Base-by-base conservation (phyloP, 768 basidiomycete genomes). In the Pleurotus tuber-regium region DNA sequence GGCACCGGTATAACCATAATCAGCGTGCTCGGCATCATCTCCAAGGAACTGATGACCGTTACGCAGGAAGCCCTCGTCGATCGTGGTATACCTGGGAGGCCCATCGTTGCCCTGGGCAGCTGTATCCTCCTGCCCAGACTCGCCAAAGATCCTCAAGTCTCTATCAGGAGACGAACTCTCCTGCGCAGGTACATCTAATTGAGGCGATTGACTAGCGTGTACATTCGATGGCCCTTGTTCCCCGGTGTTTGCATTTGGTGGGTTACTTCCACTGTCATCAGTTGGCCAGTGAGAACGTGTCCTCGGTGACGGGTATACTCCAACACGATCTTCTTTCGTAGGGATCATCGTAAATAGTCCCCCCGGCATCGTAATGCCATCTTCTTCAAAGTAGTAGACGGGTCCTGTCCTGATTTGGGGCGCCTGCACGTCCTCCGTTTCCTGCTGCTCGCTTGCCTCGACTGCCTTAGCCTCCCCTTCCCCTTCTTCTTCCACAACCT, bases 361-460 rank as follows among this genome's bases (percentile, higher is more conserved):
- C 12, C 46, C 46, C 8, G 46, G 46, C 46, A 48, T 48, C 18
- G 30, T 48, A 23, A 48, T 48, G 2, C 46, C 46, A 35, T 23
- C 46, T 35, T 48, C 46, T 26, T 48, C 46, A n/a, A 48, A 48
- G n/a, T 16, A 48, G 23, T 48, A 48, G n/a, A n/a, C 18, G 46
- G 46, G 31, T 33, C 23, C 23, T 48, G 31, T 9, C 12, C 8
- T 11, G 19, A 10, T 6, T 7, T 19, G 12, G 23, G 16, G 41
- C n/a, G 31, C 31, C 7, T 28, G 11, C 16, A 31, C 14, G 25
- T 16, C 21, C 21, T 23, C n/a, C 16, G 25, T 12, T 28, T 28
- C 31, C 35, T 38, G 46, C 35, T 35, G 29, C 19, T 19, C 19
- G 46, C 16, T 12, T 14, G 29, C 18, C 7, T 18, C 11, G 14